Evolutionary conservation across 2,329 filamentous ascomycete genomes (phyloP).

Genomic region (Dendrostoma leiphaemia): DNA sequence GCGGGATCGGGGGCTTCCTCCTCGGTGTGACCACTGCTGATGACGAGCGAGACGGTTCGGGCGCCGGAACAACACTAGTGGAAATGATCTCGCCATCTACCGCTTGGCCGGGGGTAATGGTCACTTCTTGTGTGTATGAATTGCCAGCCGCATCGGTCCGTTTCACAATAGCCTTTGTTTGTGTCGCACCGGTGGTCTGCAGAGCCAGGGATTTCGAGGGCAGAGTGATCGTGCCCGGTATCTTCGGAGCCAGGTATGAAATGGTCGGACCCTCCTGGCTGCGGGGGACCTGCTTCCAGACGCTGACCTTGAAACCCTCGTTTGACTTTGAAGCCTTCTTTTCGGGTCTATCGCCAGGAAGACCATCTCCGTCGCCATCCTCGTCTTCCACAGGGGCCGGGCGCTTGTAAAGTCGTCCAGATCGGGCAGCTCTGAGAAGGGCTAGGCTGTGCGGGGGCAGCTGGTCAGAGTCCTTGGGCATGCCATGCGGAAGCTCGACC

Average conservation of each 20-base stretch:
- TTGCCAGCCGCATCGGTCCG: constrained; percentile 77
- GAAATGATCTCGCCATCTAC: constrained; percentile 80
- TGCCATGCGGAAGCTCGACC: constrained; percentile 70
- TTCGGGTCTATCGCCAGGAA: constrained; percentile 49
- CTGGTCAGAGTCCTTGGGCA: constrained; percentile 83
- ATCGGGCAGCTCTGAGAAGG: constrained; percentile 76
- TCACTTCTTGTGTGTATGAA: constrained; percentile 79
- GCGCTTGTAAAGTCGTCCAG: constrained; percentile 73
- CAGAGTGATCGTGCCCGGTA: constrained; percentile 59
- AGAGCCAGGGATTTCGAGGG: constrained; percentile 49
- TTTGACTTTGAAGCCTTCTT: constrained; percentile 68
- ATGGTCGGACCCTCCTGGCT: constrained; percentile 52
- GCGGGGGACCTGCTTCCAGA: constrained; percentile 62
- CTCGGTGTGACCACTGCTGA: constrained; percentile 39
- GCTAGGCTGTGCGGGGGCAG: constrained; percentile 79
- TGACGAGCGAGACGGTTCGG: constrained; percentile 54
- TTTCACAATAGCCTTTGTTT: constrained; percentile 78
- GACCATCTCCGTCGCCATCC: constrained; percentile 48
- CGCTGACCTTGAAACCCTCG: constrained; percentile 53
- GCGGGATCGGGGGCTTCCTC: constrained; percentile 71
- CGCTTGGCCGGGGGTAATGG: constrained; percentile 73
- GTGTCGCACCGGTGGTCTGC: constrained; percentile 48
- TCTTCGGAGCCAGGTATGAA: constrained; percentile 59
- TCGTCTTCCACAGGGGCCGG: constrained; percentile 62
- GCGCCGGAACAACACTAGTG: constrained; percentile 53